Conservation (phyloP, 352 stramenopile genomes). For the Phytophthora constricta region DNA sequence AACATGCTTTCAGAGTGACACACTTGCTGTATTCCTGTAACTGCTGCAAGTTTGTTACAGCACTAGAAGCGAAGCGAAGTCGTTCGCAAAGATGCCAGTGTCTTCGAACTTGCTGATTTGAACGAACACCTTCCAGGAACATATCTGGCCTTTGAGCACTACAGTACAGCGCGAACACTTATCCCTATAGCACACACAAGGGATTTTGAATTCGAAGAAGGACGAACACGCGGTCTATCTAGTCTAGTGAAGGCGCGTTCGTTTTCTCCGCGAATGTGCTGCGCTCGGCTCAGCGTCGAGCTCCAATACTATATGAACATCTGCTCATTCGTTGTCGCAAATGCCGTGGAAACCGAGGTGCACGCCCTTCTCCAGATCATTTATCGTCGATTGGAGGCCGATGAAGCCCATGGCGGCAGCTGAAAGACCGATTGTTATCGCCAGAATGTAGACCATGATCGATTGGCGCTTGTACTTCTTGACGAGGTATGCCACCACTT, state of each 20-base stretch:
- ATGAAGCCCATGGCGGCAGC: constrained; percentile 75
- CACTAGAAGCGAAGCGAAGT: no score
- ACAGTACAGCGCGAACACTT: not conserved
- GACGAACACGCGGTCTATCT: not conserved
- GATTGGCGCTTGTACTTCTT: constrained; percentile 90
- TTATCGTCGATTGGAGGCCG: constrained; percentile 58
- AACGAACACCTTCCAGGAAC: not conserved
- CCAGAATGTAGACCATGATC: constrained; percentile 85
- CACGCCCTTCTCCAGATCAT: constrained; percentile 62
- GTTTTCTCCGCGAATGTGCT: not conserved
- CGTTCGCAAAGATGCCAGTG: no score
- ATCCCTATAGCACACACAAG: not conserved
- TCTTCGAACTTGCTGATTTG: not conserved
- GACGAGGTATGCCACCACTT: constrained; percentile 90
- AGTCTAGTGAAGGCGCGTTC: not conserved
- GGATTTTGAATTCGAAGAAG: not conserved
- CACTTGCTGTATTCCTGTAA: not conserved
- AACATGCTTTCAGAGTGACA: not conserved
- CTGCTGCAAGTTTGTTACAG: no score
- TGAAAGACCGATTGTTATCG: constrained; percentile 74
- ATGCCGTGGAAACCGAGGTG: constrained; percentile 74
- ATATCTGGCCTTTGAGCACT: not conserved
- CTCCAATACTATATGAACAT: no score
- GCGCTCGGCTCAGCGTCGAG: no score
- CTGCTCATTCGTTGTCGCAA: constrained; percentile 59